These are phyloP conservation scores for Schizothecium vesticola DNA, from an alignment of 495 filamentous ascomycete genomes.

Conservation along the genomic window DNA sequence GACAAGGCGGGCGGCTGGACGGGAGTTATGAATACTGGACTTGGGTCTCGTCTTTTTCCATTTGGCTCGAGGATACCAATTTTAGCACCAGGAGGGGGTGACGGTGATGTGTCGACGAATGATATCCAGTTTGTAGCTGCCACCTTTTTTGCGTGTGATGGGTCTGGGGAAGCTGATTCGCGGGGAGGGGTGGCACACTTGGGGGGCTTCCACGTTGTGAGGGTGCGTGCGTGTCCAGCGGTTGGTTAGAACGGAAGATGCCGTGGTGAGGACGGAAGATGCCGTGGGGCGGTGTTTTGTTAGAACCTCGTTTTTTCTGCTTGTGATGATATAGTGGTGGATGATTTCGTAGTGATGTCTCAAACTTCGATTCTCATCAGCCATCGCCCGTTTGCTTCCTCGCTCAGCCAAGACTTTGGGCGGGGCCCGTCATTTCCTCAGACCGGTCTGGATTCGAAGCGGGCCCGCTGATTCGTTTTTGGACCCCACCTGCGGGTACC, in stretches of 20 bases:
- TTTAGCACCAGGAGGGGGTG: background rate
- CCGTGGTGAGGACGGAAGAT: background rate
- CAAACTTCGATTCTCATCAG: background rate
- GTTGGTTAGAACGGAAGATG: background rate
- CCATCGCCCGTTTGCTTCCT: background rate
- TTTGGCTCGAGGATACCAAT: slow-evolving; percentile 5
- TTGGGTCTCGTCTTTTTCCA: background rate
- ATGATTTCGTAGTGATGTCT: background rate
- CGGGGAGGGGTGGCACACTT: background rate
- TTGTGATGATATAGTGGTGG: background rate
- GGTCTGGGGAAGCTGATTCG: background rate
- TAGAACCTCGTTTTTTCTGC: background rate
- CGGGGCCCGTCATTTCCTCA: background rate
- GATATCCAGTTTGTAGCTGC: background rate
- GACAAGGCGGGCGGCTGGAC: background rate
- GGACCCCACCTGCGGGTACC: background rate
- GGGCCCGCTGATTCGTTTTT: background rate
- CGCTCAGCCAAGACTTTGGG: background rate
- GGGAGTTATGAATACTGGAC: background rate
- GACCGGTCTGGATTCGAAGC: background rate
- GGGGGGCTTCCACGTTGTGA: background rate
- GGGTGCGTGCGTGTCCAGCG: background rate
- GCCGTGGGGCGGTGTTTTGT: background rate
- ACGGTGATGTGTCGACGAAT: background rate
- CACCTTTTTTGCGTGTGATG: background rate